Base-by-base conservation (phyloP, 1,139 yeast species). In the Zhuliangozyma parablackwelliae region DNA sequence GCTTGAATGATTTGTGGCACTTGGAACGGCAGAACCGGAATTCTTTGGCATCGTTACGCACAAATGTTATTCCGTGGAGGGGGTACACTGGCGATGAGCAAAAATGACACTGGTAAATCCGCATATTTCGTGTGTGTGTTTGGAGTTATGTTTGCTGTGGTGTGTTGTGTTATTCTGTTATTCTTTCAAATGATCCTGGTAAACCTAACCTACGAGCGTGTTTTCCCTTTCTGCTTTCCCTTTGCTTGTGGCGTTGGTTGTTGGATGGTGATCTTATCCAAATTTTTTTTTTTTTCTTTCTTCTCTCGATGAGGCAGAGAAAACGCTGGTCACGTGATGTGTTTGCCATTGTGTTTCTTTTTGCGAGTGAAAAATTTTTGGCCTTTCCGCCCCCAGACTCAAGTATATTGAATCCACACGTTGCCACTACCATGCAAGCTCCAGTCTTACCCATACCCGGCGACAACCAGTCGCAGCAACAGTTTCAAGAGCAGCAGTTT, bases 61-160 rank as follows among this genome's bases (percentile, higher is more conserved):
- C 97, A 66, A 90, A 92, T 85, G 87, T 85, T 60, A 94, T 89
- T 47, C 99, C 99, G 58, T 92, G 97, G 43, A 96, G 90, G 35
- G 98, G 98, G 53, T 89, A 89, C 36, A 86, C 95, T 37, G 98
- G 98, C 21, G 96, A 86, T 25, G 97, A 90, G 69, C 98, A 92
- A 66, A 92, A 92, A 65, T 92, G 97, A 58, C 98, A 92, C 51
- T 86, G 82, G 61, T 87, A 80, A 38, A 92, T 82, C 79, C 98
- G 86, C 98, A 92, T 90, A 29, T 36, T 51, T 6, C 12, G 30
- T 35, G 26, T 35, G 16, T 31, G 32, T 23, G n/a, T 33, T 23
- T 28, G 29, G 25, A 24, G 25, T 6, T 23, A 3, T 26, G 26
- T 9, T 7, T 21, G 23, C 5, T n/a, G 16, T 29, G 4, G 10